These are phyloP conservation scores for Boletellus emodensis DNA, from an alignment of 768 basidiomycete genomes.

Conservation along the genomic window DNA sequence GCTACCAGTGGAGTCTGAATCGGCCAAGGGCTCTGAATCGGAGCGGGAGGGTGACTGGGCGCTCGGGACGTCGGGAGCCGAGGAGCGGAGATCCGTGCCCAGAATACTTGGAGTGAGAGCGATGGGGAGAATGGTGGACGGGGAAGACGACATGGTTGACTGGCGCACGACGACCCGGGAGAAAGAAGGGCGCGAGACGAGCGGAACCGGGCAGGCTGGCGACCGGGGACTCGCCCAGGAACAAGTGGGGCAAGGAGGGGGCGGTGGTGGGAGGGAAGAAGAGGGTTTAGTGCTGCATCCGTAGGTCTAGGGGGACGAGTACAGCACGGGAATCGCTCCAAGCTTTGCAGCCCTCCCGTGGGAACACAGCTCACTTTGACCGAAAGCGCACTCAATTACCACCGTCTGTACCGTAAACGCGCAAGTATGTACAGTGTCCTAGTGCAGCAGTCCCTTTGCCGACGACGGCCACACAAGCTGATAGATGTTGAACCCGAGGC, in stretches of 20 bases:
- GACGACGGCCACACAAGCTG: constrained; percentile 42
- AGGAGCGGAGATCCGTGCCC: constrained; percentile 7
- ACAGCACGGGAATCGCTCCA: not conserved
- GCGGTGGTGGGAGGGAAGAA: constrained; percentile 10
- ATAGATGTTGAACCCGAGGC: constrained; percentile 79
- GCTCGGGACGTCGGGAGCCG: constrained; percentile 9
- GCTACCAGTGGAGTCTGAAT: constrained; percentile 26
- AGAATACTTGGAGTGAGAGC: not conserved
- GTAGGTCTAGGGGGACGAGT: constrained; percentile 30
- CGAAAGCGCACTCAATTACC: not conserved
- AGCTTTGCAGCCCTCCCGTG: constrained; percentile 16
- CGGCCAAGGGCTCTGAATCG: constrained; percentile 28
- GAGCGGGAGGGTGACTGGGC: constrained; percentile 17
- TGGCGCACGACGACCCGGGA: not conserved
- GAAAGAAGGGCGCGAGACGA: not conserved
- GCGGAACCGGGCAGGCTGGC: not conserved
- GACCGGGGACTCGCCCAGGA: too few species aligned
- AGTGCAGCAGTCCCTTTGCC: not conserved
- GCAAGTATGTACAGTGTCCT: not conserved
- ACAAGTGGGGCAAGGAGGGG: constrained; percentile 7
- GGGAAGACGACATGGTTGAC: too few species aligned
- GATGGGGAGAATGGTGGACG: constrained; percentile 9
- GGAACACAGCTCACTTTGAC: constrained; percentile 14
- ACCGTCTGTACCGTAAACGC: too few species aligned
- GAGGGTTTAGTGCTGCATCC: constrained; percentile 22